These are phyloP conservation scores for Rhizophora apiculata DNA, from an alignment of 345 rosid species.

Conservation along the genomic window DNA sequence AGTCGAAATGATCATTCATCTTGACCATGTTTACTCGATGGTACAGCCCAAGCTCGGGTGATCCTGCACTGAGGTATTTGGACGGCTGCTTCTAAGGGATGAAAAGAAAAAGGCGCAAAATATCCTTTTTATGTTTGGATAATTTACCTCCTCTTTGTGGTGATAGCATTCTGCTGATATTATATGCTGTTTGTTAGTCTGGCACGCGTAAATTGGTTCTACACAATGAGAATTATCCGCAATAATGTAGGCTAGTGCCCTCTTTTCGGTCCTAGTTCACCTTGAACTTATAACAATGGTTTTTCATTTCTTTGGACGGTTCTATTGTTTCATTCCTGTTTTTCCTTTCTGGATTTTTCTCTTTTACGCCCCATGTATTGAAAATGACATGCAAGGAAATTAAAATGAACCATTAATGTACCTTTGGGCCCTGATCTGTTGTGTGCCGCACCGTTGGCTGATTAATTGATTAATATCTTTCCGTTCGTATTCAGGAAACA, in stretches of 20 bases:
- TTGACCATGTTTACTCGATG: not conserved
- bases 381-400: too few species aligned
- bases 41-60: not conserved
- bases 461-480: too few species aligned
- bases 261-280: constrained; percentile 4
- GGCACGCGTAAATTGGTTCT: not conserved
- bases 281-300: not conserved
- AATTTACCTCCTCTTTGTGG: not conserved
- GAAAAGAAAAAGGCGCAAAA: not conserved
- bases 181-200: not conserved
- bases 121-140: not conserved
- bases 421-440: too few species aligned
- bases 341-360: too few species aligned
- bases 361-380: too few species aligned
- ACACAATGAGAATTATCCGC: not conserved
- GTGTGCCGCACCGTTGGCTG: too few species aligned
- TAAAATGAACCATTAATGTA: too few species aligned
- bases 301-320: not conserved
- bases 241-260: constrained; percentile 1
- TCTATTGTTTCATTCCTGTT: too few species aligned
- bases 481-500: too few species aligned
- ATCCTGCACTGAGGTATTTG: not conserved
- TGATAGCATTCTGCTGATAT: not conserved
- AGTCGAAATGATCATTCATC: not conserved
- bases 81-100: not conserved